These are phyloP conservation scores for Ilex paraguariensis DNA, from an alignment of 305 asterid genomes.

Conservation along the genomic window DNA sequence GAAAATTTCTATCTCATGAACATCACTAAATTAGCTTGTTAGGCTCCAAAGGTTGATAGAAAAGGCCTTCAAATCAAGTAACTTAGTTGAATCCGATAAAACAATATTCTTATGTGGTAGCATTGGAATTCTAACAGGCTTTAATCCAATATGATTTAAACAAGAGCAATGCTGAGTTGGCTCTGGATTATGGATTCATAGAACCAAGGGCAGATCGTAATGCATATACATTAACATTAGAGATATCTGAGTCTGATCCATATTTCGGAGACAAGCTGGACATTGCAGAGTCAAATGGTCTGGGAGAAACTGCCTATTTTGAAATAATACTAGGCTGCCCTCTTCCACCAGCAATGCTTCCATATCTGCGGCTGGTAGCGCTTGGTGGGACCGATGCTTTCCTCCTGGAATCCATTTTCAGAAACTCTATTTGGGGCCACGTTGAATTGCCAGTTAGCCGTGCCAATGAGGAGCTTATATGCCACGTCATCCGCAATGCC, in stretches of 20 bases:
- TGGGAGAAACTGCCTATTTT: slow-evolving; percentile 64
- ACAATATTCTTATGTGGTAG: background rate
- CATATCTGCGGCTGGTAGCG: slow-evolving; percentile 66
- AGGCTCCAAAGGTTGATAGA: background rate
- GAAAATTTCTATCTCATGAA: background rate
- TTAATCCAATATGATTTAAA: slow-evolving; percentile 77
- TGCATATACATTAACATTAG: slow-evolving; percentile 75
- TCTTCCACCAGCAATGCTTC: slow-evolving; percentile 69
- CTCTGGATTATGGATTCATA: slow-evolving; percentile 86
- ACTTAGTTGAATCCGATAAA: background rate
- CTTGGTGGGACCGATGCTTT: slow-evolving; percentile 85
- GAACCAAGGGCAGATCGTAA: slow-evolving; percentile 59
- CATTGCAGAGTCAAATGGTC: slow-evolving; percentile 71
- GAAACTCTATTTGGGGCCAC: slow-evolving; percentile 68
- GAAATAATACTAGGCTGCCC: slow-evolving; percentile 71
- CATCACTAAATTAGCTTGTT: background rate
- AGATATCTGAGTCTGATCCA: slow-evolving; percentile 66
- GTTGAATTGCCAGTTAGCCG: slow-evolving; percentile 77
- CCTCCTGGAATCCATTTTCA: slow-evolving; percentile 77
- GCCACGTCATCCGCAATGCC: slow-evolving; percentile 60
- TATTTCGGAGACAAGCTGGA: slow-evolving; percentile 74
- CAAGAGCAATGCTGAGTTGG: slow-evolving; percentile 94
- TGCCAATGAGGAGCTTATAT: slow-evolving; percentile 80
- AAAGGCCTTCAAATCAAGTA: background rate
- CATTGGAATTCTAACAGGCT: slow-evolving; percentile 46